Base-by-base conservation (phyloP, 371 early-diverging fungal genomes). In the Mucor irregularis region DNA sequence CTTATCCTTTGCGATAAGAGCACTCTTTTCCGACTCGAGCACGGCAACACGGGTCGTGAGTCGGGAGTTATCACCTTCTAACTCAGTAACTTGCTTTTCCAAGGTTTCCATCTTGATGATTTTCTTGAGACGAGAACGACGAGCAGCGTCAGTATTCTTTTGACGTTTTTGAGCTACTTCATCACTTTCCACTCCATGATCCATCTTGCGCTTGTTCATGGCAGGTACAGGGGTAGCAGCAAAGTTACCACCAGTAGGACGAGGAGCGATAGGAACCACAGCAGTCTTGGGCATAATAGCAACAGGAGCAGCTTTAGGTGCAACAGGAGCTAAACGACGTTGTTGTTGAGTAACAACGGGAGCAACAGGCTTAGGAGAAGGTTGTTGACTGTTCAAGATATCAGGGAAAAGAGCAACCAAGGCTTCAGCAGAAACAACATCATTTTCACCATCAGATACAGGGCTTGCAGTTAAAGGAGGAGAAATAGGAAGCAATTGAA, bases 131-230 rank as follows among this genome's bases (percentile, higher is more conserved):
- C 97, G 90, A 17, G 93, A 92, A 56, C 96, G 92, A 44, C 96
- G 88, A 29, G 97, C 97, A 6, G 97, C 96, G 66, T 95, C 94
- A 6, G 94, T 95, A 76, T 95, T 95, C 81, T 90, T 90, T 61
- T 85, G 84, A 40, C 92, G 87, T 73, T 91, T 91, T 38, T 83
- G 79, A 22, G 85, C 77, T 39, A 87, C 71, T 62, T 87, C 89
- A 31, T 89, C 86, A 54, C 59, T 69, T 52, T 83, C 52, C 11
- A 46, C 8, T 37, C 21, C 29, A 11, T 22, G 26, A 17, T 47
- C 51, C 2, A 50, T 8, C 25, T 59, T 59, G 17, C 59, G 52
- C 22, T 59, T 59, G 14, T 50, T 52, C 22, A 40, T 30, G 29
- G 0, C 31, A 7, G 52, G 52, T 19, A 13, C 19, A n/a, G 37